These are phyloP conservation scores for Plantago elongata DNA, from an alignment of 257 asterid species.

Conservation along the genomic window DNA sequence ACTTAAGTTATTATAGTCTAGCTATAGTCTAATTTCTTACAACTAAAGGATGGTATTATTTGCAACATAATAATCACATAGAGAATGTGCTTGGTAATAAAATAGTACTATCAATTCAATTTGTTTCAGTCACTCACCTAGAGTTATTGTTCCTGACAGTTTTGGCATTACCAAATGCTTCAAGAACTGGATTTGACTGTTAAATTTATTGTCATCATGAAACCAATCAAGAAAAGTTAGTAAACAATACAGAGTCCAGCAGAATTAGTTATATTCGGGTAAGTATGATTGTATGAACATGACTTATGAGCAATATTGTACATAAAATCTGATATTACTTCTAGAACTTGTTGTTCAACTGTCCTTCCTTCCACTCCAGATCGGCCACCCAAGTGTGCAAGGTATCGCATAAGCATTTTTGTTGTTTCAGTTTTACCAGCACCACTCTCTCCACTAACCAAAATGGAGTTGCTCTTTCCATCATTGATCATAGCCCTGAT, in stretches of 20 bases:
- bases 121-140: slow-evolving; percentile 49
- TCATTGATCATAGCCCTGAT: slow-evolving; percentile 92
- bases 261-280: neutral
- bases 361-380: slow-evolving; percentile 99
- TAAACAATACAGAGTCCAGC: slow-evolving; percentile 14
- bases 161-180: slow-evolving; percentile 99
- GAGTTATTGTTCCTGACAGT: slow-evolving; percentile 94
- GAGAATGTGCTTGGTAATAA: slow-evolving; percentile 5
- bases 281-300: slow-evolving; percentile 1
- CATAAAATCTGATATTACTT: slow-evolving; percentile 52
- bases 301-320: slow-evolving; percentile 11
- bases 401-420: slow-evolving; percentile 97
- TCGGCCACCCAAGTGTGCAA: slow-evolving; percentile 94
- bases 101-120: slow-evolving; percentile 9
- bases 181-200: slow-evolving; percentile 97
- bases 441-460: slow-evolving; percentile 99
- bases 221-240: slow-evolving; percentile 17
- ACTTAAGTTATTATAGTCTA: slow-evolving; percentile 7
- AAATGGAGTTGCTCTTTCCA: slow-evolving; percentile 92
- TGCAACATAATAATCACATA: slow-evolving; percentile 7
- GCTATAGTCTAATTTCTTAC: slow-evolving; percentile 3
- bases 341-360: slow-evolving; percentile 98
- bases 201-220: slow-evolving; percentile 25
- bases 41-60: neutral
- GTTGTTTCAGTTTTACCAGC: slow-evolving; percentile 99